Percentiles rank a stretch among this genome's conserved stretches.
phyloP scores from a whole-genome alignment of 352 stramenopile species.

The Globisporangium nunn region DNA sequence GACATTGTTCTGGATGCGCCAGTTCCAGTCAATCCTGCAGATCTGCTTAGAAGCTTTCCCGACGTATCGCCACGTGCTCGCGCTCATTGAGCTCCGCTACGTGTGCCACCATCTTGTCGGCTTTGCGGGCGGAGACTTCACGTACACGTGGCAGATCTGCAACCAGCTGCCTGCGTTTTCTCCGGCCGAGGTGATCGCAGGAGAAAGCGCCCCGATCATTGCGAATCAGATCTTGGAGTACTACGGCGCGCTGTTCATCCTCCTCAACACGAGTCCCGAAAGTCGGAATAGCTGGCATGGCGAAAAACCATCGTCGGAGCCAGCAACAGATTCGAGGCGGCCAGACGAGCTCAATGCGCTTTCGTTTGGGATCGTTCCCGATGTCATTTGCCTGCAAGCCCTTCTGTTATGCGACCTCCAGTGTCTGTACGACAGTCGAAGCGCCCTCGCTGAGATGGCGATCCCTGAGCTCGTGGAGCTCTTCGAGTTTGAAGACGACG shows the following conservation, averaged over 20 bases:
- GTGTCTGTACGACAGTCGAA: slow-evolving; percentile 70
- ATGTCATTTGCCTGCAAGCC: slow-evolving; percentile 55
- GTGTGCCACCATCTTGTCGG: slow-evolving; percentile 73
- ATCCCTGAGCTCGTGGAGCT: slow-evolving; percentile 64
- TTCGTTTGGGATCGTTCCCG: slow-evolving; percentile 39
- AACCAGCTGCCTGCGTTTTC: slow-evolving; percentile 47
- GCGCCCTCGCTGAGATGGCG: slow-evolving; percentile 49
- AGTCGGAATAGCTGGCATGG: slow-evolving; percentile 29
- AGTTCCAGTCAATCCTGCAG: slow-evolving; percentile 68
- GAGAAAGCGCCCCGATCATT: slow-evolving; percentile 50
- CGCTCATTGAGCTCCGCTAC: slow-evolving; percentile 75
- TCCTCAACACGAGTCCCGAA: slow-evolving; percentile 52
- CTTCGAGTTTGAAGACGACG: slow-evolving; percentile 76
- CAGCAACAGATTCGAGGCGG: background rate
- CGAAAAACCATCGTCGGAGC: slow-evolving; percentile 14
- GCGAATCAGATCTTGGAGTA: slow-evolving; percentile 75
- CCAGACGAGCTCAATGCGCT: slow-evolving; percentile 8
- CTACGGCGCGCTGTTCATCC: slow-evolving; percentile 57
- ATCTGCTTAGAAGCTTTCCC: slow-evolving; percentile 69
- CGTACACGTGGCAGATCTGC: slow-evolving; percentile 75
- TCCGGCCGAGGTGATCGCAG: slow-evolving; percentile 37
- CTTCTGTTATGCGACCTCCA: slow-evolving; percentile 78
- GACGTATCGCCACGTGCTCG: slow-evolving; percentile 50
- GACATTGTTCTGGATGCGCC: slow-evolving; percentile 71
- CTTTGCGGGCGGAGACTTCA: slow-evolving; percentile 47